Evolutionary conservation across 1,284 basidiomycete genomes (phyloP), one percentile per base, ranked within the genome.

Genomic region (Pyrrhoderma noxium): DNA sequence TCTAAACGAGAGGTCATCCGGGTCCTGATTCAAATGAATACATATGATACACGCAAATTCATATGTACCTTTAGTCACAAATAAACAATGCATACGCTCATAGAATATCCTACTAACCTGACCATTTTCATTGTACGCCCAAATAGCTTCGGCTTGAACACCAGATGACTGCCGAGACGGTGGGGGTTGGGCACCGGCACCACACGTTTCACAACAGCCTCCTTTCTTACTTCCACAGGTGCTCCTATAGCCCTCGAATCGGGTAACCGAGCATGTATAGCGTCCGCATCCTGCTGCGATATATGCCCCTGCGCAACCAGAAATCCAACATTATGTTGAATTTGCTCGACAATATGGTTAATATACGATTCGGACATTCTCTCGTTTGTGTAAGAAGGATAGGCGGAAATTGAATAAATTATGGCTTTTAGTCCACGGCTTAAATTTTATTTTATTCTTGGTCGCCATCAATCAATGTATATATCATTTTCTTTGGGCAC

Each of bases 51-150:
- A 38, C 14, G 25, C 22, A 50, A 40, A 40, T 36, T 2, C 13
- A 14, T 8, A 47, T 14, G 13, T n/a, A n/a, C n/a, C n/a, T n/a
- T 40, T n/a, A 40, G 5, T 22, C 21, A 8, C 8, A 16, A 25
- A n/a, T 41, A 49, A n/a, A 31, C 19, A 34, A 42, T 23, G 23
- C 38, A 22, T 40, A 11, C 5, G 27, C 14, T 8, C 21, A 40
- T 5, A 14, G 34, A 4, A 13, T 19, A 38, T 37, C 47, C 2
- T 37, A 44, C 68, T 37, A 57, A 79, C 83, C 55, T 65, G 59
- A 22, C 73, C 73, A 51, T 85, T 85, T 64, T 85, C 73, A 51
- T 85, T 85, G 64, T 85, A 87, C 1, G 66, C 61, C 84, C 84
- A 87, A 0, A 77, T 47, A 0, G 83, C 82, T 51, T 70, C 73